Percentiles rank a stretch among this genome's conserved stretches.
Conservation (phyloP, 2,329 filamentous ascomycete species). For the Didymella segeticola region DNA sequence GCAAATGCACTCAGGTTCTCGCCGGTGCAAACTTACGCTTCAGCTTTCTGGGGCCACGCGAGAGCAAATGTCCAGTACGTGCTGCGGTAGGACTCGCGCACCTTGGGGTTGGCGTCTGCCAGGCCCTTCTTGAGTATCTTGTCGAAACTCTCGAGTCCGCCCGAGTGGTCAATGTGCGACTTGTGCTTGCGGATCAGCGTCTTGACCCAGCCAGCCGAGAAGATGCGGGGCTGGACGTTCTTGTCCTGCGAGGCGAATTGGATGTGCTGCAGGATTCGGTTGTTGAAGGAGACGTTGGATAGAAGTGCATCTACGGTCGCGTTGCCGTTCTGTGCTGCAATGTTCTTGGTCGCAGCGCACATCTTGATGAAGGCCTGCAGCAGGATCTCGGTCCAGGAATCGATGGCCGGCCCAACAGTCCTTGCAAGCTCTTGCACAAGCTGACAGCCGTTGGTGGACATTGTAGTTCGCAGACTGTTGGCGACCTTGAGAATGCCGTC, state of each 20-base stretch:
- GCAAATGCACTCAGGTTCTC: neutral
- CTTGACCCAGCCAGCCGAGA: conserved; percentile 81
- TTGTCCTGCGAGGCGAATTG: conserved; percentile 87
- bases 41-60: conserved; percentile 79
- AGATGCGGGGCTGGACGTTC: conserved; percentile 85
- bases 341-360: conserved; percentile 89
- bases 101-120: conserved; percentile 86
- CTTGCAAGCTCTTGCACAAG: conserved; percentile 84
- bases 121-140: conserved; percentile 90
- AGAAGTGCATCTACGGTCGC: conserved; percentile 81
- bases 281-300: conserved; percentile 77
- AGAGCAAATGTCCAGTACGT: conserved; percentile 85
- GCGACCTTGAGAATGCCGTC: conserved; percentile 89
- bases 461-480: conserved; percentile 83
- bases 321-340: conserved; percentile 84
- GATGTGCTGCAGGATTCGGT: conserved; percentile 84
- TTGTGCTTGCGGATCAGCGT: conserved; percentile 85
- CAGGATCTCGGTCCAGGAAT: conserved; percentile 87
- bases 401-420: conserved; percentile 77
- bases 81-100: conserved; percentile 82
- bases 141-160: conserved; percentile 81
- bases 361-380: conserved; percentile 91
- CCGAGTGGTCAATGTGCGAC: conserved; percentile 80
- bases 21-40: conserved; percentile 62
- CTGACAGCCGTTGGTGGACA: conserved; percentile 85